phyloP scores from a whole-genome alignment of 352 stramenopile species.

The Pythium guiyangense region DNA sequence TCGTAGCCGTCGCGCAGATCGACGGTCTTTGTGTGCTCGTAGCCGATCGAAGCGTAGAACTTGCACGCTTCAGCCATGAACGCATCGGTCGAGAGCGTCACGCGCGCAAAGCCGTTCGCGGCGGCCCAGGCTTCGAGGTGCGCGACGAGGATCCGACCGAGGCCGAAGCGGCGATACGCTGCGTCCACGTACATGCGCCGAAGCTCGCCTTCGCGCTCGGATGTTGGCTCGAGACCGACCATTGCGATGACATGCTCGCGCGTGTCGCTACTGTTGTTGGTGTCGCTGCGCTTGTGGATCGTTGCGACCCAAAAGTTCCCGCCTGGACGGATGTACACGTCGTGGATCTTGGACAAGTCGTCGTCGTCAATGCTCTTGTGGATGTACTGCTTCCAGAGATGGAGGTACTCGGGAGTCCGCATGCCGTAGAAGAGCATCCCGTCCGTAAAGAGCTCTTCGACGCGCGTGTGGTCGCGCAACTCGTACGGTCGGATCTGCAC shows the following conservation, averaged over 20 bases:
- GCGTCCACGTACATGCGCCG: constrained; percentile 35
- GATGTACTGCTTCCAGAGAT: constrained; percentile 1
- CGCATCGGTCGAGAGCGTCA: constrained; percentile 30
- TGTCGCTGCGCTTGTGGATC: too few relatives aligned
- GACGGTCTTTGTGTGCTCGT: constrained; percentile 1
- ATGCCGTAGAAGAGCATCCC: too few relatives aligned
- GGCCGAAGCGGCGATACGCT: constrained; percentile 29
- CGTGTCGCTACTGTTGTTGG: too few relatives aligned
- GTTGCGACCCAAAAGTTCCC: constrained; percentile 39
- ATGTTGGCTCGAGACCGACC: constrained; percentile 25
- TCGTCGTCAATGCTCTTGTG: background rate
- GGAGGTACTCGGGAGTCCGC: too few relatives aligned
- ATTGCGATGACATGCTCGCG: constrained; percentile 37
- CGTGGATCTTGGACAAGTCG: constrained; percentile 4
- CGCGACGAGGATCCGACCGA: constrained; percentile 29
- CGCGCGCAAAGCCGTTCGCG: constrained; percentile 18
- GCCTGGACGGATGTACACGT: constrained; percentile 11
- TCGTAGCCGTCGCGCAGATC: too few relatives aligned
- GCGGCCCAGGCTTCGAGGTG: constrained; percentile 40
- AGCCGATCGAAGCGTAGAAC: constrained; percentile 35
- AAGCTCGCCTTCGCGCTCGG: constrained; percentile 27
- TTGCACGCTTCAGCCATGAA: constrained; percentile 25
- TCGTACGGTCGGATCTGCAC: too few relatives aligned
- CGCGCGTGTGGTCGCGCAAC: too few relatives aligned
- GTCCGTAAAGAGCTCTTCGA: too few relatives aligned